Evolutionary conservation across 495 filamentous ascomycete genomes (phyloP), one percentile per base, ranked within the genome.

Genomic region (Podospora pseudocomata): DNA sequence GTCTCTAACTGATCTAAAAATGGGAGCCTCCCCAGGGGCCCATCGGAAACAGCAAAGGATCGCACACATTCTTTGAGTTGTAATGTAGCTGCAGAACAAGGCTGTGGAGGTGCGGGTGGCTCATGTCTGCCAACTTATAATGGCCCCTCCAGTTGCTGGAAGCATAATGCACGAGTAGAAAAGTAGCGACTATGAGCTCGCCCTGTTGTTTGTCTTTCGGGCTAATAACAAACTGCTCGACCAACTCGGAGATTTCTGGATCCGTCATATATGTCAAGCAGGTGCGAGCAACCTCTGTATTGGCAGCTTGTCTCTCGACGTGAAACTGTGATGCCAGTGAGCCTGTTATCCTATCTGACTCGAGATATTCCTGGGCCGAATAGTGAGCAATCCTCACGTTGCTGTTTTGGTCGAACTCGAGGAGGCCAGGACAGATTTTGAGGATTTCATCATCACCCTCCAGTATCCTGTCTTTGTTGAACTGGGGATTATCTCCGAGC

Each of bases 311-410:
- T 26, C 27, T 53, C 11, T 39, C 30, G 19, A 67, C 28, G 9
- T 32, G 11, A 11, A 53, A 6, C 56, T 67, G 4, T 44, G 65
- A 23, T 23, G 23, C 23, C 23, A 23, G 23, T 23, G 23, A 23
- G 23, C 1, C 23, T 23, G 23, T 23, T 23, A 23, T 23, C 23
- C 23, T 23, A 49, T 67, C 65, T 4, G 59, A 63, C 18, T 62
- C 44, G 0, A 67, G 59, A 16, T 56, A 67, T 15, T 67, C 65
- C 65, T 63, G 65, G 9, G 63, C 58, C 19, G 65, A 63, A 59
- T 54, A 67, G 18, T 67, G 60, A 3, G 65, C 60, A 27, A 67
- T 67, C 34, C 58, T 34, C 4, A 67, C 49, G 18, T 57, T 67
- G 39, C 9, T 49, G 2, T 49, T 11, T 49, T 49, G 0, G 20